Percentiles rank a stretch among this genome's conserved stretches.
phyloP scores from a whole-genome alignment of 2,329 filamentous ascomycete genomes.

The Colletotrichum chrysophilum region DNA sequence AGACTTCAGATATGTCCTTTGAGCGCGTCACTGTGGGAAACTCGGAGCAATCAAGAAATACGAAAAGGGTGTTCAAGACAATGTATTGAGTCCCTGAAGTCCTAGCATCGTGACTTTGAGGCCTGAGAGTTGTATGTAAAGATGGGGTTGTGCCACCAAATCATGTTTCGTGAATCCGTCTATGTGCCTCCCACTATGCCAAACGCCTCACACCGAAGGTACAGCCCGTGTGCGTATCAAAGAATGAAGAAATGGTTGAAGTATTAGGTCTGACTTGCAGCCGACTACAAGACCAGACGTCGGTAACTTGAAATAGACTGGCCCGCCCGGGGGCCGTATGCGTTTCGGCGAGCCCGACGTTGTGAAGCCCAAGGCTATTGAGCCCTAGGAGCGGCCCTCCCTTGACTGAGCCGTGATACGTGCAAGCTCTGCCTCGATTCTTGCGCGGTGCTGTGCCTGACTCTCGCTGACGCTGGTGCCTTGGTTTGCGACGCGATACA shows the following conservation, averaged over 20 bases:
- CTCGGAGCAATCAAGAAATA: no score
- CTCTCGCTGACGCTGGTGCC: neutral
- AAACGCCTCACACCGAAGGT: neutral
- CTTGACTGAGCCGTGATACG: neutral
- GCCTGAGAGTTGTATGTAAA: accelerated
- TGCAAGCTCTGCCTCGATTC: neutral
- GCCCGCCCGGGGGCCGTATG: accelerated
- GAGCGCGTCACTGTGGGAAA: no score
- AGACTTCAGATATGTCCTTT: constrained; percentile 44
- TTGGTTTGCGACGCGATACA: neutral
- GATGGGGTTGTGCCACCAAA: accelerated
- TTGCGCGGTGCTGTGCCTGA: neutral
- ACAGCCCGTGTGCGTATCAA: accelerated
- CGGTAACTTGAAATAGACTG: accelerated
- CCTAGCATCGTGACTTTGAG: accelerated
- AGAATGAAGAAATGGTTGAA: neutral
- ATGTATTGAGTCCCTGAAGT: neutral
- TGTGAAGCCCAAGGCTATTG: accelerated
- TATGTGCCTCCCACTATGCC: neutral
- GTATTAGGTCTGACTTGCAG: neutral
- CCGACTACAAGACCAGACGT: neutral
- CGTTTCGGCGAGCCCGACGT: neutral
- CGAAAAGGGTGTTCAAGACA: no score
- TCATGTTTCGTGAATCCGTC: neutral
- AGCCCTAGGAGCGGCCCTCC: accelerated